Base-by-base conservation (phyloP, 1,139 yeast genomes). In the Zygosaccharomyces sapae region DNA sequence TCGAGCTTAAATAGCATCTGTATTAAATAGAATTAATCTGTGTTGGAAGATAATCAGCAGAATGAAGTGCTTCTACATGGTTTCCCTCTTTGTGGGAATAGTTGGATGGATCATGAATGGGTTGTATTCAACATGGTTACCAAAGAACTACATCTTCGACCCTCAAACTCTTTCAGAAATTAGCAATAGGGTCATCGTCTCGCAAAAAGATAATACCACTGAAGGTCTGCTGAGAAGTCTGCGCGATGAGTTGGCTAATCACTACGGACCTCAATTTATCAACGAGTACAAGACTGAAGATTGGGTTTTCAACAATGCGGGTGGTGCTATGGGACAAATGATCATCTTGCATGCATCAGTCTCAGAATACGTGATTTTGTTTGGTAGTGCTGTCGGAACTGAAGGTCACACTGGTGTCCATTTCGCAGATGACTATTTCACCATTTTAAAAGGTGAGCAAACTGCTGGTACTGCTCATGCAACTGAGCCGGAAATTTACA, bases 241-340 rank as follows among this genome's bases (percentile, higher is more conserved):
- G 53, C 79, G 87, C 27, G 75, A 76, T 1, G 74, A 71, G 44
- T 67, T 92, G 55, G 75, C 81, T 57, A 73, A 68, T 1, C 79
- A 74, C 47, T 92, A 90, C 64, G 87, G 88, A 18, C 76, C 77
- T 1, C 79, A 80, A 20, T 65, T 77, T 55, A 78, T 89, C 67
- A 86, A 85, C 65, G 81, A 79, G 52, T 73, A 84, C 58, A 79
- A 81, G 62, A 74, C 75, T 48, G 84, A 86, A 43, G 92, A 89
- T 58, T 92, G 97, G 97, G 83, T 92, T 45, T 90, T 83, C 78
- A 92, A 90, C 76, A 89, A 88, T 62, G 98, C 98, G 6, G 98
- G 98, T 47, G 96, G 96, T 56, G 97, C 98, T 47, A 92, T 92
- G 98, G 98, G 98, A 24, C 81, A 89, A 49, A 90, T 92, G 97